Evolutionary conservation across 2,329 filamentous ascomycete species (phyloP).

Genomic region (Eutypa lata): DNA sequence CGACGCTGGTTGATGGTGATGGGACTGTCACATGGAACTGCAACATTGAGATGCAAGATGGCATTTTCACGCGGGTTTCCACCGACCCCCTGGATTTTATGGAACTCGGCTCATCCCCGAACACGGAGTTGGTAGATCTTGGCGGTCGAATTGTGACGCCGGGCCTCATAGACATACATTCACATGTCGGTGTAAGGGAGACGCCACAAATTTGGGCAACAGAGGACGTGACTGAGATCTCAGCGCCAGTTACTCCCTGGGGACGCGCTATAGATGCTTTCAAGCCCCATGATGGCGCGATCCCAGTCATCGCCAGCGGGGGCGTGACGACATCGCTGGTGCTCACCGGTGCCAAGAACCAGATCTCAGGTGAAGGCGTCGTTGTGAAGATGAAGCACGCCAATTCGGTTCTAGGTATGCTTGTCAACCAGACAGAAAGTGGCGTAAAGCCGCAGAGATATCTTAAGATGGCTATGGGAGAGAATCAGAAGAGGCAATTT

Average conservation of each 20-base stretch:
- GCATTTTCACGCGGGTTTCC: constrained; percentile 15
- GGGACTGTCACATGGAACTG: constrained; percentile 13
- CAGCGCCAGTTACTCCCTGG: constrained; percentile 15
- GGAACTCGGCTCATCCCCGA: background rate
- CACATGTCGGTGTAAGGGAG: constrained; percentile 13
- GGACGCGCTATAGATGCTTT: constrained; percentile 16
- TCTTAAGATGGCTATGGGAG: constrained; percentile 18
- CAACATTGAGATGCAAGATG: constrained; percentile 18
- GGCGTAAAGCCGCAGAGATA: constrained; percentile 14
- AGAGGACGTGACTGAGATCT: constrained; percentile 18
- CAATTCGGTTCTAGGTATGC: constrained; percentile 9
- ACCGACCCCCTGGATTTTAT: background rate
- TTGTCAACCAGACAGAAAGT: constrained; percentile 8
- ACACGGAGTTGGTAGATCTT: constrained; percentile 11
- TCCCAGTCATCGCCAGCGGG: constrained; percentile 18
- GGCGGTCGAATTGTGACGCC: constrained; percentile 17
- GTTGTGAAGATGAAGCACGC: constrained; percentile 18
- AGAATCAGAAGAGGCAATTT: constrained; percentile 17
- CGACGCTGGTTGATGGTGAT: constrained; percentile 24
- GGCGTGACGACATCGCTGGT: constrained; percentile 19
- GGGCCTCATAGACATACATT: constrained; percentile 19
- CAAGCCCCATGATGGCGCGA: constrained; percentile 18
- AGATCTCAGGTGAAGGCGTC: constrained; percentile 18
- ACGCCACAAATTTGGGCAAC: constrained; percentile 16
- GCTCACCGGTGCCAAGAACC: constrained; percentile 18